A percentile compares a stretch with the other conserved stretches of the same genome.
Evolutionary conservation across 139 green algal species (phyloP).

Genomic region (Picochlorum sp.): DNA sequence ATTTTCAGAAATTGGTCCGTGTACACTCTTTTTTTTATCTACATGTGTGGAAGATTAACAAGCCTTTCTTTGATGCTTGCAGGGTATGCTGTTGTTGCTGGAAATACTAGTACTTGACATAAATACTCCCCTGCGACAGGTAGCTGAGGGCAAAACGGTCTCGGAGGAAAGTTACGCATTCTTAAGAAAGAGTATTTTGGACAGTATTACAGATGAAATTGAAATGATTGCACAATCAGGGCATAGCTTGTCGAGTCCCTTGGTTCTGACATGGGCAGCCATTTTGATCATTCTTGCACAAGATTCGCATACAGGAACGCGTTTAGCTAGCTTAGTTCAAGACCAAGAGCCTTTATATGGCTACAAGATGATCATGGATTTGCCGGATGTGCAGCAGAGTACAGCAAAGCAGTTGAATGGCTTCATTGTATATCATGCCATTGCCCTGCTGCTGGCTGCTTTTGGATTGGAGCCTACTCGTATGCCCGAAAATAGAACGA

Average conservation of each 20-base stretch:
- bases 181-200: not conserved
- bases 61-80: not conserved
- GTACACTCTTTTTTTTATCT: no score
- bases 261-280: not conserved
- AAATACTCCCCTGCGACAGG: slow-evolving; percentile 2
- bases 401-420: not conserved
- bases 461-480: slow-evolving; percentile 34
- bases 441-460: slow-evolving; percentile 28
- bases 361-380: no score
- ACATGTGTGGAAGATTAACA: not conserved
- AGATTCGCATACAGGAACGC: not conserved
- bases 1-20: not conserved
- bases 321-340: not conserved
- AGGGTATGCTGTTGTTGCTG: slow-evolving; percentile 40
- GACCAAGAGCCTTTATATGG: no score
- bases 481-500: slow-evolving; percentile 18
- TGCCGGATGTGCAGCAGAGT: no score
- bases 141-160: slow-evolving; percentile 3
- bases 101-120: slow-evolving; percentile 39
- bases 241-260: not conserved
- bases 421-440: slow-evolving; percentile 14
- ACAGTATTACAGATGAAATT: slow-evolving; percentile 16
- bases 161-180: slow-evolving; percentile 13
- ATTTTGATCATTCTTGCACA: not conserved
- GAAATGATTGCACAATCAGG: slow-evolving; percentile 9